Evolutionary conservation across 805 yeast genomes (phyloP).

Genomic region (Nakazawaea laoshanensis): DNA sequence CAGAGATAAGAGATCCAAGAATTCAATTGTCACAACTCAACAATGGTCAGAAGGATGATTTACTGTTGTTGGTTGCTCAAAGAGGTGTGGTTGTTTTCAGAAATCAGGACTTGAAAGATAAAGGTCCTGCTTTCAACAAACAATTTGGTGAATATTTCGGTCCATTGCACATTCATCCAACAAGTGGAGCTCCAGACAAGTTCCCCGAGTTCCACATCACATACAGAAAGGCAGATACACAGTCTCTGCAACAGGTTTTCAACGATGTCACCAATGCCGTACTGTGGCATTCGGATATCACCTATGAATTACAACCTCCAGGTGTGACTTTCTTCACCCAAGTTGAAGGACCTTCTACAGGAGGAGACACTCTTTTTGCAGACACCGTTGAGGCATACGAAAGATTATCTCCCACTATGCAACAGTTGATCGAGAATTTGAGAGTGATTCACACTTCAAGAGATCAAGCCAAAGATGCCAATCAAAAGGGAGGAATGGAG

Average conservation of each 20-base stretch:
- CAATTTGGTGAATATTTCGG: conserved; percentile 37
- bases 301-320: conserved; percentile 64
- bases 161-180: conserved; percentile 37
- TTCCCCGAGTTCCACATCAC: conserved; percentile 33
- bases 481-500: conserved; percentile 29
- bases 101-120: conserved; percentile 30
- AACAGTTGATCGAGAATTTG: conserved; percentile 28
- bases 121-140: conserved; percentile 32
- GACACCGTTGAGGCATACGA: conserved; percentile 38
- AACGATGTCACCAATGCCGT: conserved; percentile 26
- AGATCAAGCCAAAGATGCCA: conserved; percentile 26
- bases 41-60: conserved; percentile 35
- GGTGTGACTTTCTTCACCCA: conserved; percentile 41
- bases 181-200: conserved; percentile 39
- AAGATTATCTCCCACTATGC: conserved; percentile 38
- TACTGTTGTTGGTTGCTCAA: conserved; percentile 37
- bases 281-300: conserved; percentile 42
- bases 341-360: conserved; percentile 31
- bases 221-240: conserved; percentile 29
- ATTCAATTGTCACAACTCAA: conserved; percentile 33
- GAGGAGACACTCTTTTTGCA: conserved; percentile 38
- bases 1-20: conserved; percentile 28
- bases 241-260: no score
- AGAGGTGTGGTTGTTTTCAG: conserved; percentile 39
- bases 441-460: conserved; percentile 43